Evolutionary conservation across 306 rosid species (phyloP).

Genomic region (Inga leiocalycina): DNA sequence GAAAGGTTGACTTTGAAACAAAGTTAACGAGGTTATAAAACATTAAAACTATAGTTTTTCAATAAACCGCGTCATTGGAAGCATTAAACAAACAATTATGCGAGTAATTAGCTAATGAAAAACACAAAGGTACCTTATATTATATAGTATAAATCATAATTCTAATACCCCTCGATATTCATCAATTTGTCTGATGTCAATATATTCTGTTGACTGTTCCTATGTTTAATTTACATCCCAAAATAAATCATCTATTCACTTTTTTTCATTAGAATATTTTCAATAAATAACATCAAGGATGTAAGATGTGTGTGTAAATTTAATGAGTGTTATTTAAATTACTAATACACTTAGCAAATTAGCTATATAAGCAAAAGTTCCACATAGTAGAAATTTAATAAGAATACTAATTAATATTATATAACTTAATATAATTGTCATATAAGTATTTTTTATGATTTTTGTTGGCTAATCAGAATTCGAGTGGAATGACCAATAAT

Average conservation of each 20-base stretch:
- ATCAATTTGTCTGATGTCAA: neutral
- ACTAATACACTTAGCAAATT: neutral
- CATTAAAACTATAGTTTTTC: slow-evolving; percentile 27
- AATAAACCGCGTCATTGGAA: slow-evolving; percentile 30
- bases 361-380: neutral
- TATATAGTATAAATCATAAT: neutral
- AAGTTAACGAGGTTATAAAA: slow-evolving; percentile 21
- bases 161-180: neutral
- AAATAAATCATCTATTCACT: neutral
- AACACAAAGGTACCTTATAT: neutral
- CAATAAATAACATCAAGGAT: neutral
- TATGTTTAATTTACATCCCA: neutral
- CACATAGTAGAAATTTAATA: neutral
- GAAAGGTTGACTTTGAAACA: slow-evolving; percentile 42
- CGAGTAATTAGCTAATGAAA: slow-evolving; percentile 2
- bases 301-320: neutral
- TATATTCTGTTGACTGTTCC: neutral
- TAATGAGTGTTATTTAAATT: neutral
- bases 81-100: slow-evolving; percentile 25
- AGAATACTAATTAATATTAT: too few species aligned
- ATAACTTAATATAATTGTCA: neutral
- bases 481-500: slow-evolving; percentile 32
- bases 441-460: neutral
- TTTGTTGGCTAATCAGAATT: neutral
- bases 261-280: neutral